phyloP scores from a whole-genome alignment of 345 rosid species.

The Melaleuca alternifolia region DNA sequence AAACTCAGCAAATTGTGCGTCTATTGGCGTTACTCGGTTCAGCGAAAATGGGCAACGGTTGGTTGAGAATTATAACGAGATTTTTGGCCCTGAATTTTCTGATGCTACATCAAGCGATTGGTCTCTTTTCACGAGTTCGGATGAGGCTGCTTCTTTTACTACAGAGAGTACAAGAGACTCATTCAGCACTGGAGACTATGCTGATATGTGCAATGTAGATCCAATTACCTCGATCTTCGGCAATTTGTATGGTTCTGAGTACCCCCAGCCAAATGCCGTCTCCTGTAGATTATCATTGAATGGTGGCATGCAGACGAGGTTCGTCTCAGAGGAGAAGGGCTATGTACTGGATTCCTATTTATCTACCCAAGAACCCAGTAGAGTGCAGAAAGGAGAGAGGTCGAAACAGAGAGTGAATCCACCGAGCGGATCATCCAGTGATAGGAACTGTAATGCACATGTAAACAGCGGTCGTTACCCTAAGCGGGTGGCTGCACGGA shows the following conservation, averaged over 20 bases:
- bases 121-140: slow-evolving; percentile 88
- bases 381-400: slow-evolving; percentile 6
- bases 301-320: slow-evolving; percentile 39
- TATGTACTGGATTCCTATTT: slow-evolving; percentile 24
- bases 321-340: slow-evolving; percentile 32
- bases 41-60: slow-evolving; percentile 6
- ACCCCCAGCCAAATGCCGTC: slow-evolving; percentile 28
- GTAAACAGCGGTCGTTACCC: slow-evolving; percentile 35
- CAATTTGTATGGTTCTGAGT: slow-evolving; percentile 25
- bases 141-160: slow-evolving; percentile 69
- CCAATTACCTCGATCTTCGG: slow-evolving; percentile 44
- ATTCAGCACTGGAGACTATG: slow-evolving; percentile 57
- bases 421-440: slow-evolving; percentile 6
- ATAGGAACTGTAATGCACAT: slow-evolving; percentile 20
- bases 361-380: slow-evolving; percentile 10
- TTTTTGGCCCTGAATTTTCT: slow-evolving; percentile 20
- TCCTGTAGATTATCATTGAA: slow-evolving; percentile 51
- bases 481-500: slow-evolving; percentile 21
- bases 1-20: neutral
- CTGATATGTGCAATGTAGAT: slow-evolving; percentile 38
- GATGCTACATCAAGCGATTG: slow-evolving; percentile 71
- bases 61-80: slow-evolving; percentile 14
- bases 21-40: slow-evolving; percentile 10
- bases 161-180: slow-evolving; percentile 90
- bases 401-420: slow-evolving; percentile 12